phyloP scores from a whole-genome alignment of 2,329 filamentous ascomycete genomes.

The Exophiala viscosa region DNA sequence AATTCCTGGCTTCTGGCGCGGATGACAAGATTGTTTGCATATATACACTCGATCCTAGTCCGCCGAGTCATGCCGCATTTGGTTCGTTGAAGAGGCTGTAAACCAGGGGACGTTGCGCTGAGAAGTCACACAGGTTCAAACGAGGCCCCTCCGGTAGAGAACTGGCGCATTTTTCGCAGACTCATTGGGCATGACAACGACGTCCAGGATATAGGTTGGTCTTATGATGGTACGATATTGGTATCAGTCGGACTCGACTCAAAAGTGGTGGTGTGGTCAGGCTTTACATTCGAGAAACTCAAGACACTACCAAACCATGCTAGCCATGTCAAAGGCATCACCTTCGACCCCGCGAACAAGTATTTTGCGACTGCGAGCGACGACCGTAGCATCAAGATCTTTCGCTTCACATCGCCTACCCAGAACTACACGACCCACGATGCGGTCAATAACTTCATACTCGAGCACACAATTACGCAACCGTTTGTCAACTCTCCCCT shows the following conservation, averaged over 20 bases:
- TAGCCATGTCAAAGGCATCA: conserved; percentile 97
- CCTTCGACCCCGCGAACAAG: conserved; percentile 97
- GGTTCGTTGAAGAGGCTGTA: conserved; percentile 50
- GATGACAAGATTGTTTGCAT: conserved; percentile 99
- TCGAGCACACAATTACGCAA: conserved; percentile 83
- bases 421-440: conserved; percentile 92
- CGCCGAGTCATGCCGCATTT: conserved; percentile 74
- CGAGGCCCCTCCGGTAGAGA: conserved; percentile 89
- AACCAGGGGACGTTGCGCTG: conserved; percentile 8
- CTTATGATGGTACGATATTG: conserved; percentile 87
- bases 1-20: conserved; percentile 92
- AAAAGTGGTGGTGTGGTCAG: conserved; percentile 97
- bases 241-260: conserved; percentile 96
- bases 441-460: conserved; percentile 92
- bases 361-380: conserved; percentile 98
- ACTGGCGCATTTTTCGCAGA: conserved; percentile 93
- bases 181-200: conserved; percentile 97
- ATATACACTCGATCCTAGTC: conserved; percentile 81
- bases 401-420: conserved; percentile 84
- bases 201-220: conserved; percentile 97
- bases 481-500: conserved; percentile 90
- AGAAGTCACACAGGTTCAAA: conserved; percentile 59
- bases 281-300: conserved; percentile 94
- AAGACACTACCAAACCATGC: conserved; percentile 91
- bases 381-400: conserved; percentile 94